phyloP scores from a whole-genome alignment of 371 early-diverging fungal genomes.

The Thermomucor indicae-seudaticae region DNA sequence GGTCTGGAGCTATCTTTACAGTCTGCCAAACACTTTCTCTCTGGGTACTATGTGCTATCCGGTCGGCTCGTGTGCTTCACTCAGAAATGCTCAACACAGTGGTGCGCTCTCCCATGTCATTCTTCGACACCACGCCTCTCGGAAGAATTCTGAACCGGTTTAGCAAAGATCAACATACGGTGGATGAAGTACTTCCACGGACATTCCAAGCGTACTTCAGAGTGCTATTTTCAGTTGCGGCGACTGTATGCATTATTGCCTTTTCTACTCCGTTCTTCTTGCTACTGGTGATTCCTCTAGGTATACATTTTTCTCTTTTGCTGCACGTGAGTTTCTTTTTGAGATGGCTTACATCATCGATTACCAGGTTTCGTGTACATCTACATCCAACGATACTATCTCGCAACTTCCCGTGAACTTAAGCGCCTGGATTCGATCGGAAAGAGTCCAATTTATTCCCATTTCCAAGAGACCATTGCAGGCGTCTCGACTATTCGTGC shows the following conservation, averaged over 20 bases:
- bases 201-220: slow-evolving; percentile 56
- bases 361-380: slow-evolving; percentile 48
- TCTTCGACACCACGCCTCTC: slow-evolving; percentile 84
- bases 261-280: slow-evolving; percentile 61
- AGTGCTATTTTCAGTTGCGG: slow-evolving; percentile 46
- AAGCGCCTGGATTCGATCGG: slow-evolving; percentile 81
- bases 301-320: too few relatives aligned
- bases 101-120: slow-evolving; percentile 80
- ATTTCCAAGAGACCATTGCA: slow-evolving; percentile 73
- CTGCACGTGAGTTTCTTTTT: too few relatives aligned
- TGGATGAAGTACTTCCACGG: slow-evolving; percentile 77
- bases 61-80: slow-evolving; percentile 63
- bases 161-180: slow-evolving; percentile 81
- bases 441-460: slow-evolving; percentile 80
- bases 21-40: slow-evolving; percentile 72
- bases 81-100: slow-evolving; percentile 52
- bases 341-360: too few relatives aligned
- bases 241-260: slow-evolving; percentile 57
- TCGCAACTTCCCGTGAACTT: slow-evolving; percentile 70
- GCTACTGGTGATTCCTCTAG: slow-evolving; percentile 50
- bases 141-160: slow-evolving; percentile 86
- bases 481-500: slow-evolving; percentile 86
- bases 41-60: slow-evolving; percentile 81
- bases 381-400: slow-evolving; percentile 67
- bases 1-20: slow-evolving; percentile 59